Percentiles rank a stretch among this genome's conserved stretches.
phyloP scores from a whole-genome alignment of 768 basidiomycete species.

The Auriscalpium vulgare region DNA sequence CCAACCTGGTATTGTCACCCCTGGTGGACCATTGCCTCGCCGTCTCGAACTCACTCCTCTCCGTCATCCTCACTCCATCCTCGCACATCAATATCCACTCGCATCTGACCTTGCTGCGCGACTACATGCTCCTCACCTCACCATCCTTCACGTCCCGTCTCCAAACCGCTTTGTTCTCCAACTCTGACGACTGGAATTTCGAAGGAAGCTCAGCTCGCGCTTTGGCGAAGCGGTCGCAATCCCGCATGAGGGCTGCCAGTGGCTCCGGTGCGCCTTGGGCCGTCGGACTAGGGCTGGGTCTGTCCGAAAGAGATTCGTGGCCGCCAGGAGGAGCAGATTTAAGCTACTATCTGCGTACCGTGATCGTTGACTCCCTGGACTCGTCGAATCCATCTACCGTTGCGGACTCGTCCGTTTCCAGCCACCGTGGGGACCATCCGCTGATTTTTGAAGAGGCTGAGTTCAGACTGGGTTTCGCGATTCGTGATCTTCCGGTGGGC shows the following conservation, averaged over 20 bases:
- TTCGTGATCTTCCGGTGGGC: conserved; percentile 61
- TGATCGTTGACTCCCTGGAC: conserved; percentile 76
- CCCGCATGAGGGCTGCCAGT: not conserved
- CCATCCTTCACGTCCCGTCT: conserved; percentile 69
- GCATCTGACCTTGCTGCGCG: conserved; percentile 62
- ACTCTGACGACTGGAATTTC: conserved; percentile 39
- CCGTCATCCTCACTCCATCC: conserved; percentile 53
- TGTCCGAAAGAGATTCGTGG: conserved; percentile 75
- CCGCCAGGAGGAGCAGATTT: conserved; percentile 83
- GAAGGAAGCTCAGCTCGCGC: conserved; percentile 11
- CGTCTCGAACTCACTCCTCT: conserved; percentile 61
- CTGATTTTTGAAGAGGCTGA: conserved; percentile 52
- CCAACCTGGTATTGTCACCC: conserved; percentile 51
- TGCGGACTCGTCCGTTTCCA: not conserved
- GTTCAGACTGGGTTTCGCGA: conserved; percentile 76
- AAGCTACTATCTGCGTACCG: conserved; percentile 74
- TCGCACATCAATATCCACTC: conserved; percentile 60
- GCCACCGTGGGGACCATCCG: not conserved
- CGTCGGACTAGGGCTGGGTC: conserved; percentile 63
- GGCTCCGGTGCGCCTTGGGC: conserved; percentile 32
- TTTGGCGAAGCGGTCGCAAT: conserved; percentile 9
- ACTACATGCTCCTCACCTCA: conserved; percentile 67
- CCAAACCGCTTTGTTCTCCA: conserved; percentile 67
- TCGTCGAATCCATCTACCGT: conserved; percentile 6
- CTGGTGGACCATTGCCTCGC: conserved; percentile 53